A percentile compares a stretch with the other conserved stretches of the same genome.
These are phyloP conservation scores for Urostyla sp. DNA, from an alignment of 73 alveolate species.

Conservation along the genomic window DNA sequence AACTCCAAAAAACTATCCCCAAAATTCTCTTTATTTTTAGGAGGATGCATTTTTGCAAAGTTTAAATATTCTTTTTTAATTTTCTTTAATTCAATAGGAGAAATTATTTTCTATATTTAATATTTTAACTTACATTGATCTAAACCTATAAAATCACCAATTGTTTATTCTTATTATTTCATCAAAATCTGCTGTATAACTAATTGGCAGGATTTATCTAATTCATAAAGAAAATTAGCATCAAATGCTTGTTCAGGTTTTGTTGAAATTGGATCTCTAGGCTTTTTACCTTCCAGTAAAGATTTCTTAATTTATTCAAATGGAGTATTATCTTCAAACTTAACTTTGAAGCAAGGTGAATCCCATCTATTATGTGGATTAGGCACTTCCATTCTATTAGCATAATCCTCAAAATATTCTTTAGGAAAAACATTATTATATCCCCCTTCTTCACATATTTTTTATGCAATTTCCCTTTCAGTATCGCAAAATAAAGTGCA, in stretches of 20 bases:
- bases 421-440: constrained; percentile 41
- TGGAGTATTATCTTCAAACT: constrained; percentile 88
- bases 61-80: constrained; percentile 79
- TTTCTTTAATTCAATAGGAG: constrained; percentile 85
- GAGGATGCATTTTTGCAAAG: constrained; percentile 85
- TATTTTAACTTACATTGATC: constrained; percentile 46
- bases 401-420: constrained; percentile 81
- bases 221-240: constrained; percentile 86
- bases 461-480: constrained; percentile 71
- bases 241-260: constrained; percentile 80
- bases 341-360: constrained; percentile 84
- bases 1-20: constrained; percentile 49
- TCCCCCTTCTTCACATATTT: constrained; percentile 48
- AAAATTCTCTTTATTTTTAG: constrained; percentile 75
- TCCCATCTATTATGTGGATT: constrained; percentile 95
- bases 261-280: constrained; percentile 96
- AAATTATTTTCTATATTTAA: constrained; percentile 64
- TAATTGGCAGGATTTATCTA: constrained; percentile 87
- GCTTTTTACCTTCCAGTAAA: constrained; percentile 84
- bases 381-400: constrained; percentile 94
- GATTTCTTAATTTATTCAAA: constrained; percentile 86
- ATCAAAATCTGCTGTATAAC: constrained; percentile 75
- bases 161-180: constrained; percentile 71
- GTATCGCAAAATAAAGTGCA: constrained; percentile 84
- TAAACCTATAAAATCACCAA: constrained; percentile 14